Evolutionary conservation across 805 yeast genomes (phyloP).

Genomic region (Yamadazyma tumulicola): DNA sequence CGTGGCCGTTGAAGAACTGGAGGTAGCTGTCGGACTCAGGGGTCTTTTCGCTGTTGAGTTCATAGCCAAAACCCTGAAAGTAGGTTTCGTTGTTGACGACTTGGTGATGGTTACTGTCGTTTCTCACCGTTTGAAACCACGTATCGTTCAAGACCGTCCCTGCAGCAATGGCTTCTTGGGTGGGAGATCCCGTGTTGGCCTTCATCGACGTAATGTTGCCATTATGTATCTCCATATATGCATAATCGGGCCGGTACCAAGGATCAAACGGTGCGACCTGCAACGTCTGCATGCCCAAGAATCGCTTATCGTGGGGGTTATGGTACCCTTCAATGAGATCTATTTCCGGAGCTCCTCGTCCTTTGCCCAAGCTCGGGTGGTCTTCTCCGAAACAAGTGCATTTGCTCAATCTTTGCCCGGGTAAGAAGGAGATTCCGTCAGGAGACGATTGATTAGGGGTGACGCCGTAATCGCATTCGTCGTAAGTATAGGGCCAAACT

Average conservation of each 20-base stretch:
- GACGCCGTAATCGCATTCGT: slow-evolving; percentile 35
- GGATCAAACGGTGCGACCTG: slow-evolving; percentile 45
- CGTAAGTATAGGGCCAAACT: slow-evolving; percentile 39
- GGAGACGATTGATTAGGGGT: slow-evolving; percentile 37
- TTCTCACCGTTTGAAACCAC: slow-evolving; percentile 29
- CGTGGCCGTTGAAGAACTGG: slow-evolving; percentile 30
- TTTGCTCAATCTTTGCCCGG: slow-evolving; percentile 31
- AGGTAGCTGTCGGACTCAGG: slow-evolving; percentile 25
- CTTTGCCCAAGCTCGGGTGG: slow-evolving; percentile 35
- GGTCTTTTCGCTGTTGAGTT: slow-evolving; percentile 25
- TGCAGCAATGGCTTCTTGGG: slow-evolving; percentile 39
- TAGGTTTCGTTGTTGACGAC: slow-evolving; percentile 10
- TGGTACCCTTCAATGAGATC: slow-evolving; percentile 21
- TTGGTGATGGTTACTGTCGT: slow-evolving; percentile 5
- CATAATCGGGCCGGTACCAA: slow-evolving; percentile 41
- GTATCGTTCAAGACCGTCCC: slow-evolving; percentile 31
- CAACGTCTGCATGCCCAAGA: slow-evolving; percentile 31
- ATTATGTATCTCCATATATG: slow-evolving; percentile 26
- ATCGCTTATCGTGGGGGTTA: slow-evolving; percentile 13
- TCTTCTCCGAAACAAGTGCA: slow-evolving; percentile 35
- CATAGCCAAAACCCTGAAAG: slow-evolving; percentile 35
- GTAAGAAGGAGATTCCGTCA: slow-evolving; percentile 37
- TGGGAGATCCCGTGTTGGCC: slow-evolving; percentile 35
- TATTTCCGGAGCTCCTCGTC: slow-evolving; percentile 36
- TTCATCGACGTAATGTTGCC: slow-evolving; percentile 31